Conservation (phyloP, 305 asterid genomes). For the Euphrasia arctica region DNA sequence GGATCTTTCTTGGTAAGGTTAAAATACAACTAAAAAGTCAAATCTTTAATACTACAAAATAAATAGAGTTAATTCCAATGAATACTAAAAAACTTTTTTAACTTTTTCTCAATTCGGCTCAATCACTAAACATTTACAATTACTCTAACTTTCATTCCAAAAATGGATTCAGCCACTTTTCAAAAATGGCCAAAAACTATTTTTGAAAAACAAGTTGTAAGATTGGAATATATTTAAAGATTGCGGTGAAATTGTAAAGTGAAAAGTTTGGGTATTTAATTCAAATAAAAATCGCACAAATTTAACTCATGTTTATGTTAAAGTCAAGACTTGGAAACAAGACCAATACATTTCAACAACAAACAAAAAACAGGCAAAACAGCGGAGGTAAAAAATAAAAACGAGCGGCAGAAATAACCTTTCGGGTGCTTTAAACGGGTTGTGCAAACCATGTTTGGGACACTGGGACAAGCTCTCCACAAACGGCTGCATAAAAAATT, state of each 20-base stretch:
- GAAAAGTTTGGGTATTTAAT: neutral
- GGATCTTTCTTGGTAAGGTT: neutral
- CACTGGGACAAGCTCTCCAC: constrained; percentile 86
- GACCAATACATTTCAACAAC: neutral
- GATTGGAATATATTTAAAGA: neutral
- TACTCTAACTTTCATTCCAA: neutral
- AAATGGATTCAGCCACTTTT: neutral
- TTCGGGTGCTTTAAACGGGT: constrained; percentile 93
- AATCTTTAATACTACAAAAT: neutral
- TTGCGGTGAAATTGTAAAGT: neutral
- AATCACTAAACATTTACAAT: neutral
- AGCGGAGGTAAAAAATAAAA: neutral
- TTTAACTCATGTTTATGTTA: too few relatives aligned
- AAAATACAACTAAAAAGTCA: neutral
- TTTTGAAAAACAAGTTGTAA: neutral
- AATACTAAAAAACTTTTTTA: neutral
- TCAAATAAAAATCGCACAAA: too few relatives aligned
- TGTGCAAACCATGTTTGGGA: constrained; percentile 96
- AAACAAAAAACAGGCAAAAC: neutral
- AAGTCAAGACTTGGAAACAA: neutral
- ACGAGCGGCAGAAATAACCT: constrained; percentile 38
- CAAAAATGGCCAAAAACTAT: neutral
- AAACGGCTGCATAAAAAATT: constrained; percentile 61
- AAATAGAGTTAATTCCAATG: neutral
- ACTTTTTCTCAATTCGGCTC: neutral